Base-by-base conservation (phyloP, 2,329 filamentous ascomycete genomes). In the Chlorencoelia australis region DNA sequence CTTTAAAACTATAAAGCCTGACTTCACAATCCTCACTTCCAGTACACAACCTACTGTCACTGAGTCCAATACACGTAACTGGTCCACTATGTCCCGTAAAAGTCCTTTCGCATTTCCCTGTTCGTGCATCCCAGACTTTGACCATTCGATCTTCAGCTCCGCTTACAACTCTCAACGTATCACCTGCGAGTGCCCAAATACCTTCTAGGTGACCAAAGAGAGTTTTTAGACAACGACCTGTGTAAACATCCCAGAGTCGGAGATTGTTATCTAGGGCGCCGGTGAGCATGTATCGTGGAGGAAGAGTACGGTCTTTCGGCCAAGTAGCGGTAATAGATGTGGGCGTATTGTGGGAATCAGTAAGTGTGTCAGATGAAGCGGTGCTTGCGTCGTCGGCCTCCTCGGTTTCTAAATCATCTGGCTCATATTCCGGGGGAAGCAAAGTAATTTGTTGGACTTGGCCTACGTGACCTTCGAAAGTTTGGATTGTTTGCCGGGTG, bases 151-250 rank as follows among this genome's bases (percentile, higher is more conserved):
- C 91, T 58, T 96, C 87, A 8, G 85, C 83, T 1, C 88, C 89
- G 13, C 82, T 86, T 10, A 96, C 86, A 11, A 94, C 76, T 8
- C 91, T 77, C 14, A 96, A 65, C 1, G 82, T 88, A 60, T 96
- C 89, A 3, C 84, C 89, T 0, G 83, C 85, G 3, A 98, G 69
- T 5, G 84, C 82, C 91, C 91, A 98, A 14, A 98, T 82, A 20
- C 91, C 91, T 59, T 98, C 91, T 15, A 98, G 74, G 53, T 98
- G 91, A 0, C 91, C 91, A 56, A 96, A 98, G 67, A 95, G 94
- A 20, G 86, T 94, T 43, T 86, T 82, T 21, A 95, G 69, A 52
- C 85, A 94, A 45, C 76, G 75, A 24, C 85, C 86, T 1, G 82
- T 82, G 4, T 73, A 73, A 2, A 87, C 83, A 56, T 95, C 86